Evolutionary conservation across 2,329 filamentous ascomycete species (phyloP), one percentile per base, ranked within the genome.

Genomic region (Fusarium piperis): DNA sequence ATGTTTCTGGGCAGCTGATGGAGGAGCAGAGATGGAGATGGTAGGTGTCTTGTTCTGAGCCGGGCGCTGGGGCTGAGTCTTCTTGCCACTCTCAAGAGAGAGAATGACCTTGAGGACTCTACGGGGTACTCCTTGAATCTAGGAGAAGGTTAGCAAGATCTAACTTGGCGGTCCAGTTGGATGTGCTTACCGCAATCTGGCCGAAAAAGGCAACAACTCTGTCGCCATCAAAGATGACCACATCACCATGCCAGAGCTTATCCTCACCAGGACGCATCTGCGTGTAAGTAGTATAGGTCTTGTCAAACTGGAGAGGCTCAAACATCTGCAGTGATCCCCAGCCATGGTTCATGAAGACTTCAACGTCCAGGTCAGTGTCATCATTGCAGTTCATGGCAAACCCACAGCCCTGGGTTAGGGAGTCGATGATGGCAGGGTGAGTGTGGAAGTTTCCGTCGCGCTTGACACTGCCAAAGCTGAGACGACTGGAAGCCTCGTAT

Each of bases 151-250:
- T 1, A 68, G 66, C 6, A 44, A 3, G 2, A 0, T 6, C 5
- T 35, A 11, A 11, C 6, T 53, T 23, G 0, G 3, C 2, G 4
- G 4, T 20, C n/a, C 12, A 18, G 10, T 10, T 1, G 3, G 2
- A 3, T 53, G 3, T 15, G 39, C 66, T 46, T 57, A 60, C 66
- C 86, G 86, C 66, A 7, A 74, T 75, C 48, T 72, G 68, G 0
- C 69, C 73, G 32, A 75, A 72, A 51, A 63, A 72, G 0, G 73
- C 86, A 3, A 88, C 84, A 38, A 88, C 81, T 59, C 77, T 81
- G 35, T 87, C 85, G 39, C 84, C 83, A 28, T 89, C 85, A 62
- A 89, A 87, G 70, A 89, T 79, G 67, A 87, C 88, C 11, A 85
- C 86, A 69, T 89, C 86, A 46, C 87, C 87, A 32, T 68, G 59